Conservation (phyloP, 257 asterid species). For the Solanum corneliomulleri region DNA sequence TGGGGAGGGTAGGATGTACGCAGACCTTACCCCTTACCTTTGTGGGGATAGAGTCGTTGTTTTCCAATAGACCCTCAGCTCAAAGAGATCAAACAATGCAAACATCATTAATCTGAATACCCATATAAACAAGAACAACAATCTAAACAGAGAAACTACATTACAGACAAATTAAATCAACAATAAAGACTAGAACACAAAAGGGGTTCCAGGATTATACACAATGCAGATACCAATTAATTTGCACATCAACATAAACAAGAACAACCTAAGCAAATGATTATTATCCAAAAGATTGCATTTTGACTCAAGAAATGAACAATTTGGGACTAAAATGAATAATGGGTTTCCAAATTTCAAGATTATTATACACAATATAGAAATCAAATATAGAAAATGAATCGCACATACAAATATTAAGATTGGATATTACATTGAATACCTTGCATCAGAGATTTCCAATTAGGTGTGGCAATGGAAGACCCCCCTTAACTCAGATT, state of each 20-base stretch:
- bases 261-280: neutral
- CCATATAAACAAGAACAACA: neutral
- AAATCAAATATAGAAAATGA: neutral
- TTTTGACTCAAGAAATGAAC: neutral
- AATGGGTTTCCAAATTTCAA: neutral
- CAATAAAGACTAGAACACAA: neutral
- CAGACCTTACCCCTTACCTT: neutral
- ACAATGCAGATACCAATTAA: neutral
- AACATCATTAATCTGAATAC: neutral
- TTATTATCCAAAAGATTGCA: neutral
- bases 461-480: constrained; percentile 7
- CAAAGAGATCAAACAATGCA: neutral
- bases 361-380: neutral
- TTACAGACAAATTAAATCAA: neutral
- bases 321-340: neutral
- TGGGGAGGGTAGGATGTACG: neutral
- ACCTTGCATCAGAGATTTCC: constrained; percentile 15
- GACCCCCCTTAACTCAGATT: constrained; percentile 12
- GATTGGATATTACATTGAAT: neutral
- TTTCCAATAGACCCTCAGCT: neutral
- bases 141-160: neutral
- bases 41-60: neutral
- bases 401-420: neutral
- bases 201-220: neutral
- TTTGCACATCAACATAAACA: neutral